Base-by-base conservation (phyloP, 495 filamentous ascomycete genomes). In the Aspergillus sclerotiicarbonarius region DNA sequence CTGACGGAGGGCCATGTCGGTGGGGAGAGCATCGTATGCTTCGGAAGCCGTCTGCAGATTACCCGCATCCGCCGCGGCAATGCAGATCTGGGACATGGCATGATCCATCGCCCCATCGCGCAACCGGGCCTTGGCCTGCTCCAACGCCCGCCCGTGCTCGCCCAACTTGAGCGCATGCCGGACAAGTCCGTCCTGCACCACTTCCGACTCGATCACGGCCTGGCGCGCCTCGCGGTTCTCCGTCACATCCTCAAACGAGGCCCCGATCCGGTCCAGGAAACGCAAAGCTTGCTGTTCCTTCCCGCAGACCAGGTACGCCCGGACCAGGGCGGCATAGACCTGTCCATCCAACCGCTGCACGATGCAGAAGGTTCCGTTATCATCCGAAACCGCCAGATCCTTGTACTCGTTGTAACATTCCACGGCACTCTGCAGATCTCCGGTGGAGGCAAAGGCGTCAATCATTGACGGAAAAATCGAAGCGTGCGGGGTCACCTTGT, bases 361-460 rank as follows among this genome's bases (percentile, higher is more conserved):
- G 31, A 89, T 77, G n/a, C 80, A 81, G 54, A 86, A 79, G 45
- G 87, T 81, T 25, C 91, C 91, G 35, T 82, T 82, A 71, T 96
- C 89, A 63, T 94, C 82, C 29, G 85, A 86, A 59, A 94, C 82
- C 29, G 90, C 93, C 15, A 96, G 80, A 10, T 80, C 78, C 66
- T 89, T 91, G 79, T 98, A 98, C 71, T 92, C 91, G 62, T 95
- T 90, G 74, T 96, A 97, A 75, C 90, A 91, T 65, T 98, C 94
- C 10, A 96, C 87, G n/a, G 91, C 95, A 60, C 89, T 93, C 64
- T 80, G 77, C 37, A 98, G 78, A 64, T 98, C 91, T 15, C 91
- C 87, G 6, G 80, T 80, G 30, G 81, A 81, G 45, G 89, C 91
- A 66, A 96, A 98, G 0, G 91, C 91, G 39, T 89, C 84, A 65